Evolutionary conservation across 768 basidiomycete species (phyloP).

Genomic region (Pleurotus sapidus): DNA sequence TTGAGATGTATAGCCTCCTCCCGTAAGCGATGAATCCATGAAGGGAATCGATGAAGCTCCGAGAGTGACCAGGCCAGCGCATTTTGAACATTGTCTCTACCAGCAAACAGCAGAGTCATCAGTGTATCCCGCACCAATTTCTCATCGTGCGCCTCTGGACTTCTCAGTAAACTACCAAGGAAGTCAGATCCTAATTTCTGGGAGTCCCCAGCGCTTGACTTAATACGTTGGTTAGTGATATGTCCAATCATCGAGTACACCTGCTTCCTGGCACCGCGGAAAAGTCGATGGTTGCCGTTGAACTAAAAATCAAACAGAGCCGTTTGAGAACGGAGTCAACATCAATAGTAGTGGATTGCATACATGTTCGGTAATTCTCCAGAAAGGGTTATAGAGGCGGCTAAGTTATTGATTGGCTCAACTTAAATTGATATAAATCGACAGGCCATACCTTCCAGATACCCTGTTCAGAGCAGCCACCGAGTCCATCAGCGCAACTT

Average conservation of each 20-base stretch:
- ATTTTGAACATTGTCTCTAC: not conserved
- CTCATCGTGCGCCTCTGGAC: not conserved
- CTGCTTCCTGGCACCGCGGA: not conserved
- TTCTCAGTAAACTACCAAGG: not conserved
- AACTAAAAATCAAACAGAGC: too few relatives aligned
- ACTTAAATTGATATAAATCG: not conserved
- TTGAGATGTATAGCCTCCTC: not conserved
- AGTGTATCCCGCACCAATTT: not conserved
- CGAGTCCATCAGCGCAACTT: not conserved
- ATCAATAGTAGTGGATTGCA: too few relatives aligned
- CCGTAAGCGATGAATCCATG: not conserved
- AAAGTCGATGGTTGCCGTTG: not conserved
- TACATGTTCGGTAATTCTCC: not conserved
- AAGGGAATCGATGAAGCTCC: not conserved
- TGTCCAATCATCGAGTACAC: not conserved
- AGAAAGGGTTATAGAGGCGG: not conserved
- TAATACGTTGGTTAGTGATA: not conserved
- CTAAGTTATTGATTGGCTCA: not conserved
- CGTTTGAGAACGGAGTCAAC: too few relatives aligned
- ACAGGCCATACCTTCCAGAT: not conserved
- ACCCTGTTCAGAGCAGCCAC: not conserved
- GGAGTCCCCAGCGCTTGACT: not conserved
- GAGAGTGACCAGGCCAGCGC: not conserved
- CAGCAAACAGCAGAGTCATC: not conserved
- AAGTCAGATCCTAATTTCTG: not conserved